Conservation (phyloP, 2,329 filamentous ascomycete species). For the Ophiostoma pallidulum region DNA sequence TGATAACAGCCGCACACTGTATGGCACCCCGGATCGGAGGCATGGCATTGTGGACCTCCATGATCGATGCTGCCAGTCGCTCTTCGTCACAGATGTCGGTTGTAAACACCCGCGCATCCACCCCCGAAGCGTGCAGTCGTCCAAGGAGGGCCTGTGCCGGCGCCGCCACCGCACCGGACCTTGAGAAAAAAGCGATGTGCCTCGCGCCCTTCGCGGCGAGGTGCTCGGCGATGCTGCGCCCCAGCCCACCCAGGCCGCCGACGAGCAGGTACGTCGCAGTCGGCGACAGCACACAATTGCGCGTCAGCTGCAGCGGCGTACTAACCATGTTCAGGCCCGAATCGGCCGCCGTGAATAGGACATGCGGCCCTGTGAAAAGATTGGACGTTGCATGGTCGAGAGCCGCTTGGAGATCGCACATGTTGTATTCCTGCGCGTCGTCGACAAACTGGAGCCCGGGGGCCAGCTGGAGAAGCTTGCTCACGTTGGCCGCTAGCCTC, state of each 20-base stretch:
- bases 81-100: slow-evolving; percentile 34
- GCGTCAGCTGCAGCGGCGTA: neutral
- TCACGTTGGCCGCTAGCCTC: slow-evolving; percentile 9
- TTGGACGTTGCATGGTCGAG: neutral
- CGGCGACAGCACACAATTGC: neutral
- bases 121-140: slow-evolving; percentile 23
- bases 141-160: slow-evolving; percentile 25
- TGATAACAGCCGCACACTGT: slow-evolving; percentile 29
- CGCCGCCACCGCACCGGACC: slow-evolving; percentile 30
- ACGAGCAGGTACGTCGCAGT: slow-evolving; percentile 42
- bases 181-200: slow-evolving; percentile 44
- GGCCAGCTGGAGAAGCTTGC: slow-evolving; percentile 5
- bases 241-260: slow-evolving; percentile 49
- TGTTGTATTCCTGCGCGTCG: neutral
- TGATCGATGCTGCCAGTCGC: slow-evolving; percentile 21
- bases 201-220: slow-evolving; percentile 40
- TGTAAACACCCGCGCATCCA: slow-evolving; percentile 26
- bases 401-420: slow-evolving; percentile 7
- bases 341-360: slow-evolving; percentile 1
- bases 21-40: slow-evolving; percentile 25
- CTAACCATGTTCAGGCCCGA: neutral
- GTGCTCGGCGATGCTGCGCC: slow-evolving; percentile 41
- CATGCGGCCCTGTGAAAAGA: neutral
- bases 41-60: slow-evolving; percentile 15
- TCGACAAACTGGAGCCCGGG: slow-evolving; percentile 1